Percentiles rank a stretch among this genome's conserved stretches.
phyloP scores from a whole-genome alignment of 805 yeast genomes.

The Starmerella geochares region DNA sequence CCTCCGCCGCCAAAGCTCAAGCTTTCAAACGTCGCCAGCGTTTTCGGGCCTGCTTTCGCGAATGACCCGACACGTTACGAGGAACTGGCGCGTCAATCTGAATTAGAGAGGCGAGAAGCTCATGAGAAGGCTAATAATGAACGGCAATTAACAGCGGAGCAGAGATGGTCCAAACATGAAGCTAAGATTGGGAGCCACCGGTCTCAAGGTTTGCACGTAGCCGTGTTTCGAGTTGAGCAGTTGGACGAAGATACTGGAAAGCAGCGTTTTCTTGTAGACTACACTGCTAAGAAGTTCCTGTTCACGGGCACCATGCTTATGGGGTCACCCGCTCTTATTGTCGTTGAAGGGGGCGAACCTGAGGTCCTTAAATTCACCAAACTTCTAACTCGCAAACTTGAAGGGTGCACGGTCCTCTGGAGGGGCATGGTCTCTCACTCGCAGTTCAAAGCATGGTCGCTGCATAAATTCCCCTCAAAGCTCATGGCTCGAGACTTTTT shows the following conservation, averaged over 20 bases:
- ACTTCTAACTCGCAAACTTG: slow-evolving; percentile 39
- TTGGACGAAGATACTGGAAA: slow-evolving; percentile 32
- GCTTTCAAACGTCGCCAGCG: slow-evolving; percentile 74
- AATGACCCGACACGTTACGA: slow-evolving; percentile 85
- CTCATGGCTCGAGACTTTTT: background rate
- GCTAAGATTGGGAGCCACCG: slow-evolving; percentile 42
- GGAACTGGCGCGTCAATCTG: slow-evolving; percentile 54
- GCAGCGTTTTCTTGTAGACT: slow-evolving; percentile 43
- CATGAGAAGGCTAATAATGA: slow-evolving; percentile 56
- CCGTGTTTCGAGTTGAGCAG: slow-evolving; percentile 48
- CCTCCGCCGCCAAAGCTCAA: slow-evolving; percentile 87
- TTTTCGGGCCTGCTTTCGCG: slow-evolving; percentile 73
- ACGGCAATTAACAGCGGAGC: slow-evolving; percentile 52
- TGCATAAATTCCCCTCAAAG: slow-evolving; percentile 30
- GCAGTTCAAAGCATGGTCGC: slow-evolving; percentile 60
- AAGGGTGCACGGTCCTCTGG: slow-evolving; percentile 49
- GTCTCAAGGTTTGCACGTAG: slow-evolving; percentile 42
- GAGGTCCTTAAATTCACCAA: slow-evolving; percentile 53
- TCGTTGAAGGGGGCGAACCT: slow-evolving; percentile 66
- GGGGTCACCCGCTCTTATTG: slow-evolving; percentile 39
- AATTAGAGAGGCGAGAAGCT: slow-evolving; percentile 45
- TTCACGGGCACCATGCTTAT: slow-evolving; percentile 47
- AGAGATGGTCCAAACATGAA: slow-evolving; percentile 42
- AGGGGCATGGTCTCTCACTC: slow-evolving; percentile 50
- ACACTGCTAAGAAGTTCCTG: slow-evolving; percentile 63